Conservation (phyloP, 2,329 filamentous ascomycete species). For the Fusarium sp. region DNA sequence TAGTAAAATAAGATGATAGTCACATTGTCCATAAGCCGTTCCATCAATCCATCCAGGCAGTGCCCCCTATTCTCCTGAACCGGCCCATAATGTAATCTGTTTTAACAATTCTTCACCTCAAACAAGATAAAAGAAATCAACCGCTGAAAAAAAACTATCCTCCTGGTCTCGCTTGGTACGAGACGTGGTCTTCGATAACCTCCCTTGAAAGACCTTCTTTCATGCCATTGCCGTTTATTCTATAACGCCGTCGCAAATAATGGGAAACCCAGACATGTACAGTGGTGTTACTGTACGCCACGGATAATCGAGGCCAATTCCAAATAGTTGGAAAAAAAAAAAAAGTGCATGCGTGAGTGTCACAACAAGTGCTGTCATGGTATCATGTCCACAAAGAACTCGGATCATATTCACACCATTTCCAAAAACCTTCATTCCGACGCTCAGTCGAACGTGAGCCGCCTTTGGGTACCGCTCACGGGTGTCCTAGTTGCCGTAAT, state of each 20-base stretch:
- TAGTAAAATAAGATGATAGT: constrained; percentile 26
- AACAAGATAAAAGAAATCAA: constrained; percentile 28
- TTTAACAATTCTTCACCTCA: constrained; percentile 24
- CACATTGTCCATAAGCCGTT: constrained; percentile 33
- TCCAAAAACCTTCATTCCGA: constrained; percentile 7
- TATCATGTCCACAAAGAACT: constrained; percentile 49
- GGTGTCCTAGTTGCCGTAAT: constrained; percentile 63
- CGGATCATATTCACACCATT: constrained; percentile 18
- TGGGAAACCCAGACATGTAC: constrained; percentile 21
- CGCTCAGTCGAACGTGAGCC: constrained; percentile 84
- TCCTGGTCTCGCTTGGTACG: constrained; percentile 9
- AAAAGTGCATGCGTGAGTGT: constrained; percentile 29
- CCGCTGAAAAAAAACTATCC: constrained; percentile 10
- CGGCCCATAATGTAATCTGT: constrained; percentile 20
- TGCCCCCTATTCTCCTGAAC: constrained; percentile 30
- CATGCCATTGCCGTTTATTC: constrained; percentile 37
- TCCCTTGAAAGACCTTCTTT: constrained; percentile 21
- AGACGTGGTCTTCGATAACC: constrained; percentile 16
- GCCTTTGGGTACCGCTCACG: constrained; percentile 74
- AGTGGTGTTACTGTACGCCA: constrained; percentile 34
- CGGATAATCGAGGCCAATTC: constrained; percentile 12
- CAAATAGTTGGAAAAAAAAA: constrained; percentile 22
- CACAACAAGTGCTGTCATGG: constrained; percentile 47
- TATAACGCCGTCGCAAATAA: constrained; percentile 42
- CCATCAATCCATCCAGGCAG: constrained; percentile 19